These are phyloP conservation scores for Coemansia sp. DNA, from an alignment of 192 early-diverging fungal species.

Conservation along the genomic window DNA sequence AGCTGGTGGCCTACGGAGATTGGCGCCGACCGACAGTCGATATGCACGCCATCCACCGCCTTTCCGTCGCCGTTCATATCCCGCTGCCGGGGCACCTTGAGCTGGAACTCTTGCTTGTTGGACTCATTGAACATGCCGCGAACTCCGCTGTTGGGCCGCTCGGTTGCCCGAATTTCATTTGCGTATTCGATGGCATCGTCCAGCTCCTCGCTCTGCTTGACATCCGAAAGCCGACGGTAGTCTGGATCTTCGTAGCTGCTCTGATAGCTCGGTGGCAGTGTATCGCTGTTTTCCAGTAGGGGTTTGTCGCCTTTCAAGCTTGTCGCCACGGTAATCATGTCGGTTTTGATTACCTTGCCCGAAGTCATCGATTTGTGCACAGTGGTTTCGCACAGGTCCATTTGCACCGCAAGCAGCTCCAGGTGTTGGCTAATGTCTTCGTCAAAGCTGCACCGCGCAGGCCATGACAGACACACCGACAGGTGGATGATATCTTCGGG, in stretches of 20 bases:
- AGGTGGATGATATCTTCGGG: slow-evolving; percentile 23
- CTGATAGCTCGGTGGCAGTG: not conserved
- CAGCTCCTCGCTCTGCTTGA: not conserved
- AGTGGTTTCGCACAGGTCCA: slow-evolving; percentile 29
- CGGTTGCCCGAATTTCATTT: not conserved
- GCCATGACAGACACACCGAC: slow-evolving; percentile 23
- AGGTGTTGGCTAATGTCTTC: slow-evolving; percentile 4
- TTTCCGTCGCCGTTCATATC: not conserved
- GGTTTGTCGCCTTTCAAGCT: slow-evolving; percentile 1
- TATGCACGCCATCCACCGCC: slow-evolving; percentile 16
- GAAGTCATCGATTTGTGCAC: slow-evolving; percentile 23
- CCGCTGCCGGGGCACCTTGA: slow-evolving; percentile 15
- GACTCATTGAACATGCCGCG: slow-evolving; percentile 34
- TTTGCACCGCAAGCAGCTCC: slow-evolving; percentile 12
- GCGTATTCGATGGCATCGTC: not conserved
- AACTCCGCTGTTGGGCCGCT: not conserved
- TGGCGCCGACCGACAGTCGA: slow-evolving; percentile 40
- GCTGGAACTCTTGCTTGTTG: slow-evolving; percentile 6
- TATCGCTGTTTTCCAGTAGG: not conserved
- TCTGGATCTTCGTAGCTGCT: slow-evolving; percentile 2
- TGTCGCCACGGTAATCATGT: slow-evolving; percentile 5
- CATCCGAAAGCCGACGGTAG: not conserved
- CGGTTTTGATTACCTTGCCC: slow-evolving; percentile 15
- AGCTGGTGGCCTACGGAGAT: slow-evolving; percentile 27
- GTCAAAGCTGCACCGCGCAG: slow-evolving; percentile 5